A percentile compares a stretch with the other conserved stretches of the same genome.
phyloP scores from a whole-genome alignment of 345 rosid genomes.

The Citrus inodora region DNA sequence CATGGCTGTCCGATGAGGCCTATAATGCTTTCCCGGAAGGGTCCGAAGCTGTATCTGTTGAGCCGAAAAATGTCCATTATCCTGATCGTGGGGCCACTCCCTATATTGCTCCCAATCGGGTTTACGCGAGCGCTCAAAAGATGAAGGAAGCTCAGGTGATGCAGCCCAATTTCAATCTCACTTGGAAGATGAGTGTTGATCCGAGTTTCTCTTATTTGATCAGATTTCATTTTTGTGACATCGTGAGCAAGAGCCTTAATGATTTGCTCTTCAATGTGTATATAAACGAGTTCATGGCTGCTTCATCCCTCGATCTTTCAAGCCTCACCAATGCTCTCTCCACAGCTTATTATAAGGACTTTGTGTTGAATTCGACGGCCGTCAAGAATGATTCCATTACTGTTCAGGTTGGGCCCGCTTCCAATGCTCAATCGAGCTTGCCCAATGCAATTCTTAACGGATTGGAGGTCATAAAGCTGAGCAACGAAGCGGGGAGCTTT shows the following conservation, averaged over 20 bases:
- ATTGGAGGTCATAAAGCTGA: conserved; percentile 71
- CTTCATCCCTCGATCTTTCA: conserved; percentile 51
- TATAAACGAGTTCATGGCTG: conserved; percentile 48
- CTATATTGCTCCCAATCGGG: conserved; percentile 48
- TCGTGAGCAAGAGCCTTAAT: conserved; percentile 61
- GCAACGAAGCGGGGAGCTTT: conserved; percentile 54
- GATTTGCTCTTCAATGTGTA: conserved; percentile 62
- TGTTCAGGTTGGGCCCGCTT: conserved; percentile 63
- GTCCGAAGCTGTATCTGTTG: conserved; percentile 27
- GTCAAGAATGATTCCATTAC: conserved; percentile 43
- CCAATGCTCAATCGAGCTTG: conserved; percentile 30
- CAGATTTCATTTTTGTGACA: conserved; percentile 80
- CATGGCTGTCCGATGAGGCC: conserved; percentile 56
- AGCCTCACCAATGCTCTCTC: conserved; percentile 40
- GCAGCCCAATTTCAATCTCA: conserved; percentile 67
- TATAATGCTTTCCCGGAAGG: conserved; percentile 62
- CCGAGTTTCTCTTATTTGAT: conserved; percentile 53
- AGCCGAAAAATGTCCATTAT: conserved; percentile 39
- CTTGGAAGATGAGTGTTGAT: conserved; percentile 64
- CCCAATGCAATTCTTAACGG: conserved; percentile 73
- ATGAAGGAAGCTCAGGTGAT: conserved; percentile 52
- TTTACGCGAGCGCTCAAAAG: conserved; percentile 49
- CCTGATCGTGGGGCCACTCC: conserved; percentile 42
- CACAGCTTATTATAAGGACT: conserved; percentile 54
- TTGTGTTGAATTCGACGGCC: conserved; percentile 47